Percentiles rank a stretch among this genome's conserved stretches.
Conservation (phyloP, 176 grass and related monocot genomes). For the Carex parvula region DNA sequence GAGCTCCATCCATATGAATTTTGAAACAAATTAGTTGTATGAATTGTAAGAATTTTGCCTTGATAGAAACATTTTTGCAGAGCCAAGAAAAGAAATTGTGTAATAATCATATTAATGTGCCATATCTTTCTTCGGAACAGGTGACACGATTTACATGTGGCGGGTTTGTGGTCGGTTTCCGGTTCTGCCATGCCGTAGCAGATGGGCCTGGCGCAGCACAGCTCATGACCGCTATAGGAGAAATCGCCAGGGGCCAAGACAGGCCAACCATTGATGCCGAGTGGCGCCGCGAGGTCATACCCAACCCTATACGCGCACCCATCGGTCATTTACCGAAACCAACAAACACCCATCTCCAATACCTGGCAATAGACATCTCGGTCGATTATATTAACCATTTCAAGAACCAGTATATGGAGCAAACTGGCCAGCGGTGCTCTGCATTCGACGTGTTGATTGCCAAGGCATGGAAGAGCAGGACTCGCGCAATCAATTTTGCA, state of each 20-base stretch:
- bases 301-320: conserved; percentile 29
- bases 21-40: background rate
- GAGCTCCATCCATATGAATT: background rate
- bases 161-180: conserved; percentile 76
- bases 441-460: conserved; percentile 83
- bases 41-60: background rate
- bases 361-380: conserved; percentile 72
- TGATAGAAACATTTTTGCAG: background rate
- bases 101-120: conserved; percentile 3
- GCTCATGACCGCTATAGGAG: conserved; percentile 63
- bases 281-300: conserved; percentile 61
- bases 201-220: conserved; percentile 67
- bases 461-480: conserved; percentile 72
- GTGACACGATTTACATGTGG: conserved; percentile 68
- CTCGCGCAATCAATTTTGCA: conserved; percentile 46
- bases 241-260: conserved; percentile 40
- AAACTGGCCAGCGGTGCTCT: conserved; percentile 61
- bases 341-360: conserved; percentile 42
- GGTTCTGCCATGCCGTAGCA: conserved; percentile 75
- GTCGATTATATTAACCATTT: conserved; percentile 66
- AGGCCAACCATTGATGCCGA: conserved; percentile 30
- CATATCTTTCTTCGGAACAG: conserved; percentile 3
- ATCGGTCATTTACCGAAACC: conserved; percentile 42
- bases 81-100: background rate
- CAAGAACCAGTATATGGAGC: conserved; percentile 45